Base-by-base conservation (phyloP, 495 filamentous ascomycete genomes). In the Xylaria longipes region DNA sequence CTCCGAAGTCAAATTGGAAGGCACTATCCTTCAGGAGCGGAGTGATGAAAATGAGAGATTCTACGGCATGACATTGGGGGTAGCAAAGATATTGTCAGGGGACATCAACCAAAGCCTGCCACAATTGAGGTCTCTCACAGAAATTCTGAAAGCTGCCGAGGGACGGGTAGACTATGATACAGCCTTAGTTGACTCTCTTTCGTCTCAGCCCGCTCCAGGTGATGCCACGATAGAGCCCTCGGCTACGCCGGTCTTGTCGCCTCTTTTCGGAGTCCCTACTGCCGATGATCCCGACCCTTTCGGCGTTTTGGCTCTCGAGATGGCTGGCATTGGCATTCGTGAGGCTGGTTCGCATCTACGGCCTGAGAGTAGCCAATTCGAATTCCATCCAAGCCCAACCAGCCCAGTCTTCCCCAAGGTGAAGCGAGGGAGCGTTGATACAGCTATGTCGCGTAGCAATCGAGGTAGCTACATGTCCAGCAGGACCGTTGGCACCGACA, bases 41-140 rank as follows among this genome's bases (percentile, higher is more conserved):
- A 89, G 87, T 3, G 94, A 97, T 75, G 94, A 97, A 82, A 97
- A 97, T 79, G 94, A 94, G 78, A 86, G 89, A 7, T 97, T 97
- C 75, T 97, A 96, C 79, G 88, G 88, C 27, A 85, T 92, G 77
- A 87, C 86, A 54, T 86, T 97, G 57, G 85, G 87, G 17, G 92
- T 93, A n/a, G 84, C 86, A 25, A 93, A 97, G 71, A 95, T 97
- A 68, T 81, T 97, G 15, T 89, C 91, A 1, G 93, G 93, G 70
- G 95, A 94, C 77, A 90, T 89, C 33, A 85, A 88, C 56, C 88
- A 92, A 77, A 88, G 89, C 48, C 88, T 94, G 12, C 86, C 85
- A 35, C 86, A 89, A 63, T 88, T 90, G 72, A 84, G 87, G 31
- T 88, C 88, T 11, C 84, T 97, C 11, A 88, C 92, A 74, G 89